These are phyloP conservation scores for Fusarium sp. DNA, from an alignment of 2,329 filamentous ascomycete species.

Conservation along the genomic window DNA sequence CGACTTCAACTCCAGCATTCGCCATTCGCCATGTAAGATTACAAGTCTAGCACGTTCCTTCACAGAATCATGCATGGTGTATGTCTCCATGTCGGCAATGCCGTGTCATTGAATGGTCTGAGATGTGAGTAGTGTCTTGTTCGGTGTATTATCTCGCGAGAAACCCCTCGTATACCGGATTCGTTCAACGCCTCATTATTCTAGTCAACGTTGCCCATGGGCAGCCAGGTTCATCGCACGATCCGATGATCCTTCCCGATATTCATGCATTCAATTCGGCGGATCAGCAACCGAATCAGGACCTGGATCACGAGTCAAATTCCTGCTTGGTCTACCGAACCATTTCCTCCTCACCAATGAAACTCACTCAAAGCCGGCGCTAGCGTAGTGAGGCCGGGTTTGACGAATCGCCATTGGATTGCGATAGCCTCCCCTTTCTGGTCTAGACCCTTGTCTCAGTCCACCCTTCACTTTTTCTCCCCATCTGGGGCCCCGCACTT, in stretches of 20 bases:
- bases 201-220: too few relatives aligned
- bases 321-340: neutral
- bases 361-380: neutral
- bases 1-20: accelerated
- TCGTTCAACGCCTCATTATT: neutral
- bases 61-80: neutral
- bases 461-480: neutral
- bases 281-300: slow-evolving; percentile 1
- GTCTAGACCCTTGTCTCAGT: neutral
- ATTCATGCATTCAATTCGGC: neutral
- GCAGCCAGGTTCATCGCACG: neutral
- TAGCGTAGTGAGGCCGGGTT: neutral
- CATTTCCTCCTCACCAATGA: neutral
- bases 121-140: neutral
- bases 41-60: too few relatives aligned
- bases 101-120: neutral
- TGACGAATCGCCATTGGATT: neutral
- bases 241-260: neutral
- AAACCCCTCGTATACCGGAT: neutral
- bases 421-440: neutral
- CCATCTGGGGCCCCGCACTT: slow-evolving; percentile 18
- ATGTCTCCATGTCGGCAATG: neutral
- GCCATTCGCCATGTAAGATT: too few relatives aligned
- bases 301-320: neutral
- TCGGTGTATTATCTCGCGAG: neutral